Conservation (phyloP, 1,139 yeast species). For the Debaryomyces singareniensis region DNA sequence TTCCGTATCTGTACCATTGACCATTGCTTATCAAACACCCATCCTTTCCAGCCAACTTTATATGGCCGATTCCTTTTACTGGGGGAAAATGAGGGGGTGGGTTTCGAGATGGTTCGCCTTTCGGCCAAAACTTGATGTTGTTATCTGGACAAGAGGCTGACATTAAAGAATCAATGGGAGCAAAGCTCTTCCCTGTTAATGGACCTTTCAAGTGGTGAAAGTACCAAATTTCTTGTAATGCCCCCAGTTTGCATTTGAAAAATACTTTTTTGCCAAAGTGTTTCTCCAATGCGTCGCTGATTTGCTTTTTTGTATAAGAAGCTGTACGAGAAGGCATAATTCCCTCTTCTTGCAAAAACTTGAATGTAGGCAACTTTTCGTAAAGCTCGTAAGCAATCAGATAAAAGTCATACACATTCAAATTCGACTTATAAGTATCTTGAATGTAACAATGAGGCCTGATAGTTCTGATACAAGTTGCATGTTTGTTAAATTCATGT, state of each 20-base stretch:
- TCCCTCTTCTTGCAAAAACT: constrained; percentile 61
- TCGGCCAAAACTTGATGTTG: constrained; percentile 75
- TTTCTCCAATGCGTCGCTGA: constrained; percentile 54
- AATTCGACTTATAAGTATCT: constrained; percentile 26
- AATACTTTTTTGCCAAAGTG: constrained; percentile 60
- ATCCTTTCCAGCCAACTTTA: constrained; percentile 47
- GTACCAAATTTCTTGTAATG: constrained; percentile 87
- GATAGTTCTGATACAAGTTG: constrained; percentile 82
- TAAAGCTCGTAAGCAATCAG: constrained; percentile 59
- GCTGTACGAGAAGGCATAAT: constrained; percentile 57
- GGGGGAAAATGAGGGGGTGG: constrained; percentile 30
- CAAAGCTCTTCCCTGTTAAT: constrained; percentile 55
- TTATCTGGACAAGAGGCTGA: constrained; percentile 58
- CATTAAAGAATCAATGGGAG: constrained; percentile 55
- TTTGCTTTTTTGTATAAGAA: constrained; percentile 61
- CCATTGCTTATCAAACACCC: constrained; percentile 88
- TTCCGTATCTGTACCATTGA: constrained; percentile 74
- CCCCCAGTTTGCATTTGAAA: constrained; percentile 67
- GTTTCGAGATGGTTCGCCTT: constrained; percentile 35
- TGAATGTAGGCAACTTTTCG: constrained; percentile 60
- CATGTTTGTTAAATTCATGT: constrained; percentile 95
- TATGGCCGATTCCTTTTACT: constrained; percentile 19
- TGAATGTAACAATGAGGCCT: constrained; percentile 60
- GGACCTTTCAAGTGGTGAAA: constrained; percentile 78
- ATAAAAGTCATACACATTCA: constrained; percentile 76